phyloP scores from a whole-genome alignment of 805 yeast genomes.

The Saturnispora hagleri region DNA sequence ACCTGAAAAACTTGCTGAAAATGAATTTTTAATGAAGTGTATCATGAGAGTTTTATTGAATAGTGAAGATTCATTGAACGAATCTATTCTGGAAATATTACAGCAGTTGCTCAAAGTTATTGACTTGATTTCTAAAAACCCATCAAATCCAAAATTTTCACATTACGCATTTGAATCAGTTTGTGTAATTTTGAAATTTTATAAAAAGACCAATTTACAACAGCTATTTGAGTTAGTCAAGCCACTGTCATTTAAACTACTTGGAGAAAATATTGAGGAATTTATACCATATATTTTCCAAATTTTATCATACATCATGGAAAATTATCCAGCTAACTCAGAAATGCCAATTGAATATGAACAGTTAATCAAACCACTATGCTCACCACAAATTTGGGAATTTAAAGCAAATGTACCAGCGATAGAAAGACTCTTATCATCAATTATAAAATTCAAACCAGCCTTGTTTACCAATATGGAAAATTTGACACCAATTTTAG shows the following conservation, averaged over 20 bases:
- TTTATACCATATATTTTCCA: slow-evolving; percentile 91
- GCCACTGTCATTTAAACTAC: slow-evolving; percentile 56
- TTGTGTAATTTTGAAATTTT: slow-evolving; percentile 59
- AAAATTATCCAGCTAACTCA: slow-evolving; percentile 38
- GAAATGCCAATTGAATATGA: slow-evolving; percentile 57
- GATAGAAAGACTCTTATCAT: slow-evolving; percentile 65
- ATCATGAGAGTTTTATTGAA: slow-evolving; percentile 73
- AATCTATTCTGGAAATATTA: slow-evolving; percentile 39
- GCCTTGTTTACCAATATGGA: slow-evolving; percentile 30
- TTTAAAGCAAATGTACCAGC: slow-evolving; percentile 90
- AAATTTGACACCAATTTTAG: slow-evolving; percentile 68
- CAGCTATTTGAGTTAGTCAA: slow-evolving; percentile 44
- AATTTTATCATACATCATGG: slow-evolving; percentile 71
- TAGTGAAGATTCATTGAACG: slow-evolving; percentile 53
- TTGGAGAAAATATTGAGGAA: slow-evolving; percentile 84
- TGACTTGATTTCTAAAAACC: slow-evolving; percentile 68
- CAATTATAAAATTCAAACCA: slow-evolving; percentile 48
- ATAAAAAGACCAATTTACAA: slow-evolving; percentile 25
- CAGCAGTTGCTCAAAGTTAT: slow-evolving; percentile 64
- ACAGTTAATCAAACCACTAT: slow-evolving; percentile 65
- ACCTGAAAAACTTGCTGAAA: slow-evolving; percentile 91
- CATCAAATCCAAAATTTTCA: slow-evolving; percentile 89
- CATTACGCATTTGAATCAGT: slow-evolving; percentile 88
- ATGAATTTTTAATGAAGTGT: slow-evolving; percentile 86
- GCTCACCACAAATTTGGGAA: slow-evolving; percentile 94